Evolutionary conservation across 2,329 filamentous ascomycete species (phyloP), one percentile per base, ranked within the genome.

Genomic region (Zopfia rhizophila): DNA sequence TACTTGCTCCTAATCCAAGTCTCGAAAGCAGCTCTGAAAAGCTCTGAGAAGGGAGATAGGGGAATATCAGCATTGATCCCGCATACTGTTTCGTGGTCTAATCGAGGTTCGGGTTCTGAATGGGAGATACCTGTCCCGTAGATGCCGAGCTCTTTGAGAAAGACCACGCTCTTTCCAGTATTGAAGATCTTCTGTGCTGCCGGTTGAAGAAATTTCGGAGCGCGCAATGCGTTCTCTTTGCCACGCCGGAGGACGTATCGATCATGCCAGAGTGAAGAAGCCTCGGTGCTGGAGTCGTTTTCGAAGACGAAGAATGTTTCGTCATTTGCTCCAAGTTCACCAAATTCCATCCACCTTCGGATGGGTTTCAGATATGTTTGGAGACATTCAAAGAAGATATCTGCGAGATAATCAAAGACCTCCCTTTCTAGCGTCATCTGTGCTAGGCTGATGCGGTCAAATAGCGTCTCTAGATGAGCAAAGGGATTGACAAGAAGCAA

Each of bases 131-230:
- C 33, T 49, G 66, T 45, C 52, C 60, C 67, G 48, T 81, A 77
- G 43, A 80, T 77, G 28, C 85, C 83, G 8, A 96, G 77, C 35
- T 87, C 82, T 49, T 86, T 87, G n/a, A 97, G 74, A 31, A 97
- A 88, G 1, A 94, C 84, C 43, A 94, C 86, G 59, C 88, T 95
- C 71, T 97, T 97, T 0, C 93, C 93, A 1, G 90, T 87, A 1
- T 87, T 91, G 60, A 96, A 93, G 25, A 97, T 90, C 51, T 86
- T 88, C 17, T 77, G 74, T 0, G 84, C 84, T 2, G 86, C 82
- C 2, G 86, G 80, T 27, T 86, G 83, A 4, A 97, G 78, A 55
- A 96, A 97, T 3, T 75, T 79, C 0, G 93, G 92, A 0, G 87
- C 86, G 58, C 88, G 84, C 1, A 91, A 69, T 2, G 74, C 72